phyloP scores from a whole-genome alignment of 2,329 filamentous ascomycete genomes.

The Ascosphaera pollenicola region DNA sequence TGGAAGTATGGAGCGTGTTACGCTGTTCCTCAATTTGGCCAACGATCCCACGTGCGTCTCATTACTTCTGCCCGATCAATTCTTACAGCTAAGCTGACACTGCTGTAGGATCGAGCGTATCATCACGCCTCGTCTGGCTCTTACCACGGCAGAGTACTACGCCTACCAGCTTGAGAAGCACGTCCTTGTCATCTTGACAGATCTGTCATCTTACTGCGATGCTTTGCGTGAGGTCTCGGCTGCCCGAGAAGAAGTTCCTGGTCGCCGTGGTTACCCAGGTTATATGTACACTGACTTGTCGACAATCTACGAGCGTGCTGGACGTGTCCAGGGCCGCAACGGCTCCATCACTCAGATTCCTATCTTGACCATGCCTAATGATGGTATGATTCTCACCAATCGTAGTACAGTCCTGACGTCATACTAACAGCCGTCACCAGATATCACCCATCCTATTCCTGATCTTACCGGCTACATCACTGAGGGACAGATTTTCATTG shows the following conservation, averaged over 20 bases:
- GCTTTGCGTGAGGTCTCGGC: constrained; percentile 96
- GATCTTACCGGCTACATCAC: constrained; percentile 99
- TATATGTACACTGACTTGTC: constrained; percentile 99
- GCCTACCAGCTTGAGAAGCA: constrained; percentile 99
- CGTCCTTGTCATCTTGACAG: constrained; percentile 94
- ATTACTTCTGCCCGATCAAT: neutral
- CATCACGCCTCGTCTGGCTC: constrained; percentile 91
- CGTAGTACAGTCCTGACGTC: neutral
- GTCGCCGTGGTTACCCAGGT: constrained; percentile 97
- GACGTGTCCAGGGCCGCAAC: constrained; percentile 89
- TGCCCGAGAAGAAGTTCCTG: constrained; percentile 93
- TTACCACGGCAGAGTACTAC: constrained; percentile 98
- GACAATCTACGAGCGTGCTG: constrained; percentile 97
- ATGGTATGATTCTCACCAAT: constrained; percentile 30
- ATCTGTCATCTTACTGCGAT: constrained; percentile 95
- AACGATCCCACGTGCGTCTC: constrained; percentile 80
- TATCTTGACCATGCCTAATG: constrained; percentile 98
- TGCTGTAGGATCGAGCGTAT: constrained; percentile 79
- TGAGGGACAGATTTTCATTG: constrained; percentile 95
- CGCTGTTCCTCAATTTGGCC: constrained; percentile 95
- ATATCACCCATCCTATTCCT: constrained; percentile 97
- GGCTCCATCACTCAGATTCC: constrained; percentile 98
- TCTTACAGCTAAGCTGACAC: constrained; percentile 1
- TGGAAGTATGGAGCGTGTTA: constrained; percentile 90
- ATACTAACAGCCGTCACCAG: constrained; percentile 14